phyloP scores from a whole-genome alignment of 257 asterid genomes.

The Nicotiana undulata region DNA sequence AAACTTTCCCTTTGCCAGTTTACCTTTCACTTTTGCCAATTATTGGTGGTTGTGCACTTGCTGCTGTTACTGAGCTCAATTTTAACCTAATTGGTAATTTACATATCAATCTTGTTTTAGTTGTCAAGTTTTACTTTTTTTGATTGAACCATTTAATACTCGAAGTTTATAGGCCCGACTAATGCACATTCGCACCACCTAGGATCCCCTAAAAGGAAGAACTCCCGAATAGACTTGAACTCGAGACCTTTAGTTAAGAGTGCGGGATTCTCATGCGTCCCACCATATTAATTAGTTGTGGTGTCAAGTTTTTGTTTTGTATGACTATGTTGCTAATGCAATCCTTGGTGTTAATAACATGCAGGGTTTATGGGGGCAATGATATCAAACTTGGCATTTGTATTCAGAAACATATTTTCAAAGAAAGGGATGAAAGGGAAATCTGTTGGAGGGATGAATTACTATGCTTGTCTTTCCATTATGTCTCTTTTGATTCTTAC shows the following conservation, averaged over 20 bases:
- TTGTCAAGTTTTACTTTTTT: neutral
- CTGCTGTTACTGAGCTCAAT: constrained; percentile 84
- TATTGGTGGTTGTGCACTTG: constrained; percentile 80
- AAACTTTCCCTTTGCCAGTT: constrained; percentile 53
- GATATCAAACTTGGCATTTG: constrained; percentile 88
- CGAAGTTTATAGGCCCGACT: neutral
- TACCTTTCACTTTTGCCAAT: constrained; percentile 73
- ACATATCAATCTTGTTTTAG: neutral
- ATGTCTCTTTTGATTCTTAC: constrained; percentile 67
- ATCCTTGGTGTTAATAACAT: neutral
- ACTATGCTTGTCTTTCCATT: constrained; percentile 87
- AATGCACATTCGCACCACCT: neutral
- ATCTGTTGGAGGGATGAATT: constrained; percentile 84
- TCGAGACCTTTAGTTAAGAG: no score
- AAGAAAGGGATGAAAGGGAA: constrained; percentile 73
- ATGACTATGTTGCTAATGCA: neutral
- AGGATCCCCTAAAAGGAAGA: no score
- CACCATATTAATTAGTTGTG: neutral
- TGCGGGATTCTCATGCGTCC: no score
- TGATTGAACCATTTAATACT: no score
- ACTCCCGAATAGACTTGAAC: no score
- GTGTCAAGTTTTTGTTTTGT: neutral
- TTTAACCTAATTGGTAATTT: constrained; percentile 54
- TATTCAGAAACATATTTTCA: constrained; percentile 78
- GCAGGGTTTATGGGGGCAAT: constrained; percentile 93